These are phyloP conservation scores for Kuraishia piskuri DNA, from an alignment of 805 yeast genomes.

Conservation along the genomic window DNA sequence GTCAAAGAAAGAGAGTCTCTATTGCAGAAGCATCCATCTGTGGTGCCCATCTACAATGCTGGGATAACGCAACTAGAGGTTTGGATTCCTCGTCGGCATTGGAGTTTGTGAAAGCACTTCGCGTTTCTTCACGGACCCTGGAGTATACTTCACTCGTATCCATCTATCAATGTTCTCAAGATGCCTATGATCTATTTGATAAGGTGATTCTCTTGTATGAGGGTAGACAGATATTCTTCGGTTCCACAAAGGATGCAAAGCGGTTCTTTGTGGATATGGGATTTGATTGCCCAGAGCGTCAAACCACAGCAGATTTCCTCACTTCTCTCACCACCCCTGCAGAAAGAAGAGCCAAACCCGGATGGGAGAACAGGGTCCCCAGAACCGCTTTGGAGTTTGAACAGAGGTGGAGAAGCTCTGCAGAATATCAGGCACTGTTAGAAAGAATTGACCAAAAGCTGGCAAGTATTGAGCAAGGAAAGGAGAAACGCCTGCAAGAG, in stretches of 20 bases:
- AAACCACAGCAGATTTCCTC: conserved; percentile 51
- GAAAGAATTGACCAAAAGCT: conserved; percentile 32
- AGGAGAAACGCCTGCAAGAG: conserved; percentile 14
- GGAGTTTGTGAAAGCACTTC: conserved; percentile 46
- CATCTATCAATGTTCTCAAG: conserved; percentile 51
- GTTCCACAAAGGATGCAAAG: conserved; percentile 36
- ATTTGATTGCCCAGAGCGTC: conserved; percentile 45
- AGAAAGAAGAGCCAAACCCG: conserved; percentile 35
- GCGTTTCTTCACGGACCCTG: conserved; percentile 36
- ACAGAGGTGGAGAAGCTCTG: conserved; percentile 39
- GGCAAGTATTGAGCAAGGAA: conserved; percentile 6
- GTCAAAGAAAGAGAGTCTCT: conserved; percentile 48
- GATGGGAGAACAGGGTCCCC: conserved; percentile 42
- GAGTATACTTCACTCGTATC: conserved; percentile 52
- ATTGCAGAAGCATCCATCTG: conserved; percentile 37
- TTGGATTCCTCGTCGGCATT: conserved; percentile 56
- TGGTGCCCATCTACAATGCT: conserved; percentile 41
- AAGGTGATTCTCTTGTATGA: conserved; percentile 45
- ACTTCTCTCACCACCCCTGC: conserved; percentile 43
- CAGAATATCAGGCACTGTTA: conserved; percentile 29
- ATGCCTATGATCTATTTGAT: conserved; percentile 45
- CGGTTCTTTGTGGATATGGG: conserved; percentile 46
- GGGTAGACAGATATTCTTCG: conserved; percentile 49
- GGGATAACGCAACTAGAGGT: conserved; percentile 62
- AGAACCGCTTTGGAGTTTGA: conserved; percentile 43